A percentile compares a stretch with the other conserved stretches of the same genome.
Conservation (phyloP, 345 rosid genomes). For the Bruguiera sexangula region DNA sequence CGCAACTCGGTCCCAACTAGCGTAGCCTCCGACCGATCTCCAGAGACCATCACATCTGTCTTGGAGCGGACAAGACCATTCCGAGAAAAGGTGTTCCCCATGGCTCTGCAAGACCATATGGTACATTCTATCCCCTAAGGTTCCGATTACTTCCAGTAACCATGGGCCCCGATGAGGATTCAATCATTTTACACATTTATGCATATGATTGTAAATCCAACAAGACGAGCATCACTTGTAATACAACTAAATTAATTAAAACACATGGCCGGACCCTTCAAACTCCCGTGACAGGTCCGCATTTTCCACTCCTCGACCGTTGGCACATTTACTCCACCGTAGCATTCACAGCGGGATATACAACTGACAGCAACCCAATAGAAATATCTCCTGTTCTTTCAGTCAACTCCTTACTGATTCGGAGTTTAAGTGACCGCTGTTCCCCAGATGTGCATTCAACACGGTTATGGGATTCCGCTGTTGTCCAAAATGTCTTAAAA, state of each 20-base stretch:
- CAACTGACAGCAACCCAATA: not conserved
- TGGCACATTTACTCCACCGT: not conserved
- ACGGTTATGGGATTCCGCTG: constrained; percentile 42
- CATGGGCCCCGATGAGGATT: constrained; percentile 11
- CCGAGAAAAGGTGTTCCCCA: not conserved
- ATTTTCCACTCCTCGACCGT: constrained; percentile 5
- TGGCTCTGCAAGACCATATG: constrained; percentile 12
- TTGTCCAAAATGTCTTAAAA: constrained; percentile 66
- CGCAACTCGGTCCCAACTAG: no score
- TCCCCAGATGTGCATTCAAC: constrained; percentile 29
- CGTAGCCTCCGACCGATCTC: not conserved
- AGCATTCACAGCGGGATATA: not conserved
- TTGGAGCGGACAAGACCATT: not conserved
- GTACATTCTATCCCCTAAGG: constrained; percentile 32
- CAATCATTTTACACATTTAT: constrained; percentile 44
- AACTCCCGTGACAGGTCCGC: constrained; percentile 10
- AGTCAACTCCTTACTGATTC: constrained; percentile 61
- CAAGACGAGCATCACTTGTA: constrained; percentile 14
- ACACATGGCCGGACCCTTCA: constrained; percentile 19
- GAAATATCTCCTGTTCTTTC: not conserved
- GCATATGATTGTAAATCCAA: constrained; percentile 19
- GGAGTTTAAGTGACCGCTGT: constrained; percentile 48
- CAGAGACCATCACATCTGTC: not conserved
- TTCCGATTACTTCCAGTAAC: constrained; percentile 40
- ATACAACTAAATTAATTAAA: constrained; percentile 8